Percentiles rank a stretch among this genome's conserved stretches.
These are phyloP conservation scores for Diaporthe helianthi DNA, from an alignment of 2,329 filamentous ascomycete genomes.

Conservation along the genomic window DNA sequence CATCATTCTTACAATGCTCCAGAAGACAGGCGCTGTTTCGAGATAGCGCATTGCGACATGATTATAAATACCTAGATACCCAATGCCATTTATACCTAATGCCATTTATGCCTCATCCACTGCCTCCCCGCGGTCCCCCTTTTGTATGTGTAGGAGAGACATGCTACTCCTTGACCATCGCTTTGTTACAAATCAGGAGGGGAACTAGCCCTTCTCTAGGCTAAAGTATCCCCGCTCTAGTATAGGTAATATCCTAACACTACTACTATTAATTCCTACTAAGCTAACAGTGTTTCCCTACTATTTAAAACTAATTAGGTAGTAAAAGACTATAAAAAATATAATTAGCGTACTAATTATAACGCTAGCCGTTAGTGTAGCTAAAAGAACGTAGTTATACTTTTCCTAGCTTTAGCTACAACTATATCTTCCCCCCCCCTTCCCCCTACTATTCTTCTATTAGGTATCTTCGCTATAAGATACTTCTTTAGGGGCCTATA, in stretches of 20 bases:
- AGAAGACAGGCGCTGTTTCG: too few relatives aligned
- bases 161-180: background rate
- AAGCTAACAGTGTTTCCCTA: slow-evolving; percentile 51
- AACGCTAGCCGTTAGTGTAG: slow-evolving; percentile 47
- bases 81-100: too few relatives aligned
- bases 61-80: slow-evolving; percentile 16
- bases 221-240: slow-evolving; percentile 39
- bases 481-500: too few relatives aligned
- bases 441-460: too few relatives aligned
- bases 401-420: too few relatives aligned
- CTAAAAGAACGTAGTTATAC: slow-evolving; percentile 51
- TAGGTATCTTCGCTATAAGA: too few relatives aligned
- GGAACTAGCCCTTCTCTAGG: slow-evolving; percentile 32
- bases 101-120: background rate
- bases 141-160: background rate
- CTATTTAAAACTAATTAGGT: slow-evolving; percentile 44
- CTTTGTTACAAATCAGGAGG: background rate
- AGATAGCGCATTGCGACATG: background rate
- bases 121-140: too few relatives aligned
- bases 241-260: slow-evolving; percentile 34
- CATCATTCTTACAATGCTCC: background rate
- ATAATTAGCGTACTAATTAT: slow-evolving; percentile 48
- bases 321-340: slow-evolving; percentile 48
- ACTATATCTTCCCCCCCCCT: too few relatives aligned
- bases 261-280: slow-evolving; percentile 37